These are phyloP conservation scores for Gaillardinia entomophila DNA, from an alignment of 805 yeast genomes.

Conservation along the genomic window DNA sequence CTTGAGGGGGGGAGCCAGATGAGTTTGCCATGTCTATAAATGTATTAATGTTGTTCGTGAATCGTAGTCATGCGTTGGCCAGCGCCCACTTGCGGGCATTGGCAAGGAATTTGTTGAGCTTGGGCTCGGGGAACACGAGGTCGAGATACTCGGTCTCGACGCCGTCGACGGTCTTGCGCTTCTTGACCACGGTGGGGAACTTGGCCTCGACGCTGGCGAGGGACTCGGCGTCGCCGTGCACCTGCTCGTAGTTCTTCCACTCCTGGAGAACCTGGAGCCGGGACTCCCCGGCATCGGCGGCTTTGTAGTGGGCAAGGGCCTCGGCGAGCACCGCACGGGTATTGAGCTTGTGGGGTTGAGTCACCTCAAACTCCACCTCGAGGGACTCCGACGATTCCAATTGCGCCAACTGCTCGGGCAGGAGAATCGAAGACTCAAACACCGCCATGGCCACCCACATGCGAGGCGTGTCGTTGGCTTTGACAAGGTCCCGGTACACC, in stretches of 20 bases:
- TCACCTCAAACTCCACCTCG: slow-evolving; percentile 47
- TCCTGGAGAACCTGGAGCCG: slow-evolving; percentile 55
- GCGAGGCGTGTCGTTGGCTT: slow-evolving; percentile 24
- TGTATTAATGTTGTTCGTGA: too few species aligned
- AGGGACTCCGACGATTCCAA: slow-evolving; percentile 41
- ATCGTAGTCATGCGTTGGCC: too few species aligned
- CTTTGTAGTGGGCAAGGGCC: slow-evolving; percentile 44
- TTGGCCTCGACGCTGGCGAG: slow-evolving; percentile 33
- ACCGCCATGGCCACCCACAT: slow-evolving; percentile 64
- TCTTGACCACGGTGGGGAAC: slow-evolving; percentile 50
- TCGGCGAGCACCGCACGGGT: slow-evolving; percentile 53
- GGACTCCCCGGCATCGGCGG: slow-evolving; percentile 27
- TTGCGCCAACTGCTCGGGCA: slow-evolving; percentile 41
- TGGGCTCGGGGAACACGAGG: slow-evolving; percentile 59
- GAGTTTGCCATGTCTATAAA: too few species aligned
- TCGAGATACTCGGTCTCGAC: slow-evolving; percentile 51
- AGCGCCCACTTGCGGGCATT: slow-evolving; percentile 36
- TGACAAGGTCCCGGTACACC: slow-evolving; percentile 38
- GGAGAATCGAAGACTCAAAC: slow-evolving; percentile 65
- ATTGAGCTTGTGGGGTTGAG: slow-evolving; percentile 43
- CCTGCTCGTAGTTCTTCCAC: slow-evolving; percentile 56
- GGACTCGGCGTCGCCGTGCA: slow-evolving; percentile 48
- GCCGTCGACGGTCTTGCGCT: slow-evolving; percentile 39
- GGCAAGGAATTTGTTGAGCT: slow-evolving; percentile 32
- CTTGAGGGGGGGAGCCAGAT: slow-evolving; percentile 73